Evolutionary conservation across 1,284 basidiomycete species (phyloP), one percentile per base, ranked within the genome.

Genomic region (Ceratobasidium sp.): DNA sequence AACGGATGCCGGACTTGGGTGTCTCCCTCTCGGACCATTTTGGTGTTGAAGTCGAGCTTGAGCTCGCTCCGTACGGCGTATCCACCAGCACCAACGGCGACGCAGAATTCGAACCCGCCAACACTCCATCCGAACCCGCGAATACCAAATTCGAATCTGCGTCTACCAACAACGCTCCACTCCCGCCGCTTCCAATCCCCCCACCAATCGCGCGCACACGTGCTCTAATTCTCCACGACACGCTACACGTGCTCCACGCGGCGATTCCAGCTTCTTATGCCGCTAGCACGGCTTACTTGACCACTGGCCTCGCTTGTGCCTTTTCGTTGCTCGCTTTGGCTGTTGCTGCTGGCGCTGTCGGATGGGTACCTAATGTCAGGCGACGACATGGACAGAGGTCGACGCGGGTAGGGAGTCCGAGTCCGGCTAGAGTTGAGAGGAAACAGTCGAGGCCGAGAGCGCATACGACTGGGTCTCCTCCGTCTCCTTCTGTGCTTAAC

Each of bases 21-120:
- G 94, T 93, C 84, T 98, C 96, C 26, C 96, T 90, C 83, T 98
- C 97, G 0, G 97, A 99, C 85, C 97, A 99, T 84, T 99, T 99
- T 85, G 97, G 93, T 2, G 85, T 99, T 44, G 93, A 94, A 82
- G 92, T 95, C 20, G 93, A 91, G 0, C 90, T 99, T 68, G 85
- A 87, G 44, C 90, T 96, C 80, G 28, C 38, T 20, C 73, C 62
- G 1, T 38, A 28, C 33, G 62, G 73, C 15, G 73, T 65, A 17
- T 65, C 61, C 17, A 65, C 73, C 20, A 28, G 20, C 33, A 28
- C 42, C 26, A 17, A 59, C 9, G 50, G 12, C 40, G 56, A 44
- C 20, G 7, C 59, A 3, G 40, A 65, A 33, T 57, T 57, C 28
- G 56, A 57, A 20, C 23, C 15, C 20, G 56, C 56, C 56, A 57